phyloP scores from a whole-genome alignment of 306 rosid genomes.

The Oxytropis ochrocephala region DNA sequence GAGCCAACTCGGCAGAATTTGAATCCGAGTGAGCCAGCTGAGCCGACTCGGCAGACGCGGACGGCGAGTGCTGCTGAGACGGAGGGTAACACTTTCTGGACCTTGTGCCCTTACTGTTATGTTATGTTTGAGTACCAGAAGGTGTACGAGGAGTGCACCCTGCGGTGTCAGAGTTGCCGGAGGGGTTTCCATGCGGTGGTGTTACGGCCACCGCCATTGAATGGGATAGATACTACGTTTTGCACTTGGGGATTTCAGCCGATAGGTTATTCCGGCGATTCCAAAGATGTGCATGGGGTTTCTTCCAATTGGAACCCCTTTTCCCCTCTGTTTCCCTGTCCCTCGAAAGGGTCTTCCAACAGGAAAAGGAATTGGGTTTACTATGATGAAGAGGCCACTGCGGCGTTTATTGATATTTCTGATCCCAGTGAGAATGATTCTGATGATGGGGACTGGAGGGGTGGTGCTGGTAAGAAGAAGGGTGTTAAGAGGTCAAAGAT shows the following conservation, averaged over 20 bases:
- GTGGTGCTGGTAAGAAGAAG: slow-evolving; percentile 7
- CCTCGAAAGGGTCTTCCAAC: slow-evolving; percentile 33
- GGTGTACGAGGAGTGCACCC: slow-evolving; percentile 71
- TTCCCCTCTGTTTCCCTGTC: slow-evolving; percentile 60
- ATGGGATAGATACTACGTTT: slow-evolving; percentile 37
- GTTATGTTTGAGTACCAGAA: slow-evolving; percentile 69
- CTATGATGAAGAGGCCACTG: slow-evolving; percentile 54
- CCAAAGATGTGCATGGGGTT: slow-evolving; percentile 27
- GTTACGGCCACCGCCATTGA: slow-evolving; percentile 67
- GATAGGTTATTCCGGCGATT: slow-evolving; percentile 45
- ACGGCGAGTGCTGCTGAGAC: slow-evolving; percentile 1
- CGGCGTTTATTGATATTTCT: slow-evolving; percentile 41
- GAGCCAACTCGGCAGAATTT: slow-evolving; percentile 28
- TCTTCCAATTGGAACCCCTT: slow-evolving; percentile 67
- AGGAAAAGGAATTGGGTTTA: slow-evolving; percentile 32
- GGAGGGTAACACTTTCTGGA: slow-evolving; percentile 55
- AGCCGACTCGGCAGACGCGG: slow-evolving; percentile 26
- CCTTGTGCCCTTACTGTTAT: slow-evolving; percentile 91
- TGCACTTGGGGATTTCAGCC: slow-evolving; percentile 90
- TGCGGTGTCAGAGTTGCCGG: slow-evolving; percentile 72
- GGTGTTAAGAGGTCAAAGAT: slow-evolving; percentile 33
- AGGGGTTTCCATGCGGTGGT: slow-evolving; percentile 72
- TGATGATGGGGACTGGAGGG: slow-evolving; percentile 68
- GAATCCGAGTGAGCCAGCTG: slow-evolving; percentile 30
- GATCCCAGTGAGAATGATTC: slow-evolving; percentile 71